Evolutionary conservation across 2,329 filamentous ascomycete genomes (phyloP), one percentile per base, ranked within the genome.

Genomic region (Talaromyces sp.): DNA sequence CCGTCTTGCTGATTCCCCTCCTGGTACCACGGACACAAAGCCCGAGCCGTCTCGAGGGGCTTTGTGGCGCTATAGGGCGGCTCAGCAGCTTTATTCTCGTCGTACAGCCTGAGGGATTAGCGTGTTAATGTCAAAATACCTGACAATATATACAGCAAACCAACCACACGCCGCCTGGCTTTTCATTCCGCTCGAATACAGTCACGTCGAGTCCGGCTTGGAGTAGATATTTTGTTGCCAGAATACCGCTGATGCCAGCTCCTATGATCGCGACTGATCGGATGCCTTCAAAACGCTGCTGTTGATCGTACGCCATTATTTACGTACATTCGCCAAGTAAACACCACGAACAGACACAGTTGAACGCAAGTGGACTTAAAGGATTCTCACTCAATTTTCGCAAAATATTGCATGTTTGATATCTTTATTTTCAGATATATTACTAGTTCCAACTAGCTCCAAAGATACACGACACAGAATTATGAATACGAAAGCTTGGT

Each of bases 81-180:
- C 63, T 86, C 84, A 9, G 80, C 71, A 0, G 83, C 79, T 19
- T 73, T 74, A 2, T 80, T 79, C 63, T 84, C 79, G 66, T 86
- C 82, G 68, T 81, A 85, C 0, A 84, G 70, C 83, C 83, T 82
- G 19, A 7, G 16, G 13, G 8, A 41, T 67, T 49, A 24, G 9
- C 9, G n/a, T 2, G 39, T 27, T 39, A 49, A 60, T 14, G 16
- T 6, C 19, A 19, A 39, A 5, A 19, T 45, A 33, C 13, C 16
- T 27, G 19, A 6, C 3, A 41, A 19, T 16, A 33, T 35, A 67
- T 47, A 58, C 49, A 19, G 2, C 35, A 5, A 16, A 70, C 78
- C 58, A 75, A 85, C 85, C 85, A 87, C 27, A 86, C 80, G 14
- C 85, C 85, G 2, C 85, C 85, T 22, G 81, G 77, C 13, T 76